A percentile compares a stretch with the other conserved stretches of the same genome.
phyloP scores from a whole-genome alignment of 176 grass and related monocot species.

The Panicum miliaceum region DNA sequence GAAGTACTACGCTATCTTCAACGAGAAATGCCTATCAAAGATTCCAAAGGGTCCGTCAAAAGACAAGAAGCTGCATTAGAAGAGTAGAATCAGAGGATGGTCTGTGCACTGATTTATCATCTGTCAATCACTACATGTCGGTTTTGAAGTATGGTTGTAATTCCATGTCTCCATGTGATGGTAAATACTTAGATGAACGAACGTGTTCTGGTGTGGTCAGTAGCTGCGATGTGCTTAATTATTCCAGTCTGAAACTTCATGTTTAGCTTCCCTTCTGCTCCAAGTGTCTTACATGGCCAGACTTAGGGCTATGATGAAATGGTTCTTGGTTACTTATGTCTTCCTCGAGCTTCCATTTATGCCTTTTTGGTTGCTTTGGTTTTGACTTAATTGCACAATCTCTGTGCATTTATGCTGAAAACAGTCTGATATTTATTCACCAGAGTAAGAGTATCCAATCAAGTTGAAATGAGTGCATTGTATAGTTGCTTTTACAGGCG shows the following conservation, averaged over 20 bases:
- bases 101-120: background rate
- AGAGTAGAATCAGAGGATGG: background rate
- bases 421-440: no score
- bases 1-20: conserved; percentile 74
- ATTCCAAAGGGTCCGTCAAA: conserved; percentile 72
- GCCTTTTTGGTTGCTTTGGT: background rate
- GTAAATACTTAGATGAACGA: conserved; percentile 36
- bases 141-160: conserved; percentile 47
- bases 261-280: no score
- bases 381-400: background rate
- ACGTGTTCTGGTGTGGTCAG: conserved; percentile 4
- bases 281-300: background rate
- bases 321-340: background rate
- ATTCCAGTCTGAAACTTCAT: background rate
- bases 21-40: conserved; percentile 89
- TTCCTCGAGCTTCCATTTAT: background rate
- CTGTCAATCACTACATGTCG: conserved; percentile 27
- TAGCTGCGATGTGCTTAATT: conserved; percentile 26
- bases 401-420: background rate
- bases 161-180: conserved; percentile 37
- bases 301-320: background rate
- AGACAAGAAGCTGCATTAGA: conserved; percentile 72
- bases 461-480: no score
- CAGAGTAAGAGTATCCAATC: no score
- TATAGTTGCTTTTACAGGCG: no score